Evolutionary conservation across 805 yeast genomes (phyloP).

Genomic region (Candida ficus): DNA sequence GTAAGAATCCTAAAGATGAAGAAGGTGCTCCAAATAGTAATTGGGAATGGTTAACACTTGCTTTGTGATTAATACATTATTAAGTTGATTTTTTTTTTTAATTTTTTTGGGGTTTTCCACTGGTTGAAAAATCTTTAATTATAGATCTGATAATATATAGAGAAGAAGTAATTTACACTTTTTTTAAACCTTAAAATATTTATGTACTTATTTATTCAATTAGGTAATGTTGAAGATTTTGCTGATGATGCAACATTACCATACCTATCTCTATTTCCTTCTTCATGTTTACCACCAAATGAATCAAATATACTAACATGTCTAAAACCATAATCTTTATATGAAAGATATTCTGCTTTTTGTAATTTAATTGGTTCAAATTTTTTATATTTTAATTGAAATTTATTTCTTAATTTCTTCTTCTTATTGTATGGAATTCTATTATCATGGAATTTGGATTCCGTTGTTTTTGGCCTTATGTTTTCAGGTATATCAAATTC

Average conservation of each 20-base stretch:
- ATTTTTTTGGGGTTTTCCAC: neutral
- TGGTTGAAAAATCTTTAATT: neutral
- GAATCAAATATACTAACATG: constrained; percentile 23
- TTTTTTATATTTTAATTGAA: neutral
- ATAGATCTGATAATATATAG: neutral
- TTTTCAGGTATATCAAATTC: constrained; percentile 2
- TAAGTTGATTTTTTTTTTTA: neutral
- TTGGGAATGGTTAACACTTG: constrained; percentile 28
- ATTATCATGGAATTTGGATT: neutral
- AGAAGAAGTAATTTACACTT: neutral
- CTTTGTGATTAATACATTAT: constrained; percentile 11
- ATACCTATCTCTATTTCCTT: constrained; percentile 29
- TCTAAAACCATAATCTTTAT: constrained; percentile 10
- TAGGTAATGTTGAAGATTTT: constrained; percentile 1
- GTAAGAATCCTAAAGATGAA: constrained; percentile 2
- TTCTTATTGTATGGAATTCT: neutral
- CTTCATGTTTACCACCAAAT: constrained; percentile 10
- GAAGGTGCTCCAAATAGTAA: constrained; percentile 20
- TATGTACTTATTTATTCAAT: neutral
- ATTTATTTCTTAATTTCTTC: neutral
- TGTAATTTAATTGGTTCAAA: neutral
- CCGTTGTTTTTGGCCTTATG: neutral
- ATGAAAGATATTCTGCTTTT: constrained; percentile 2
- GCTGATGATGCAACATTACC: constrained; percentile 27
- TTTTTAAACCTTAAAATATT: too few relatives aligned